Base-by-base conservation (phyloP, 768 basidiomycete genomes). In the Trametes elegans region DNA sequence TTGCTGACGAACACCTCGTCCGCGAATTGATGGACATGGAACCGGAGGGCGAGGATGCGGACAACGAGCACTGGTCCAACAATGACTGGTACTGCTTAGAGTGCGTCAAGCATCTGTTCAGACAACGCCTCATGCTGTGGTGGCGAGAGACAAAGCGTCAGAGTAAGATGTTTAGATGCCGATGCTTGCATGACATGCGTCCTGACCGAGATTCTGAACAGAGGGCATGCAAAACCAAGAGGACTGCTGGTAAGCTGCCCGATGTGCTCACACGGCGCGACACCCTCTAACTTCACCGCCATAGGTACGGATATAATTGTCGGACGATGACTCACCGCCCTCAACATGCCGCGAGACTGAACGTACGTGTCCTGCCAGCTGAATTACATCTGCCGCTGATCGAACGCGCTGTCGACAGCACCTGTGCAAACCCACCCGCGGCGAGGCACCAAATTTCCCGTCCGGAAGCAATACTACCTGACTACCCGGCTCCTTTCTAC, bases 241-340 rank as follows among this genome's bases (percentile, higher is more conserved):
- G 13, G 66, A 73, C 53, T 73, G 71, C 55, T 73, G 71, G 71
- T 69, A 43, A 32, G 68, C 58, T 18, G 7, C 26, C 11, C n/a
- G n/a, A n/a, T n/a, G n/a, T n/a, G n/a, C n/a, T n/a, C n/a, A n/a
- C n/a, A n/a, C n/a, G n/a, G n/a, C n/a, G n/a, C n/a, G n/a, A n/a
- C n/a, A n/a, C n/a, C n/a, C n/a, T n/a, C n/a, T n/a, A n/a, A n/a
- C n/a, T n/a, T n/a, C n/a, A n/a, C n/a, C n/a, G n/a, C n/a, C 36
- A 18, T 39, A 69, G 68, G 68, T 73, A 73, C 44, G 71, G 71
- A 8, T 71, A 69, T 44, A 66, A 68, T 42, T 73, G 71, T 42
- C 66, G 71, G 36, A 73, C 71, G 10, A 68, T 69, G 62, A 50
- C 55, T 1, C 70, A 71, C 53, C 66, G 58, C 18, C 10, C 16